A percentile compares a stretch with the other conserved stretches of the same genome.
phyloP scores from a whole-genome alignment of 345 rosid species.

The Syzygium aromaticum region DNA sequence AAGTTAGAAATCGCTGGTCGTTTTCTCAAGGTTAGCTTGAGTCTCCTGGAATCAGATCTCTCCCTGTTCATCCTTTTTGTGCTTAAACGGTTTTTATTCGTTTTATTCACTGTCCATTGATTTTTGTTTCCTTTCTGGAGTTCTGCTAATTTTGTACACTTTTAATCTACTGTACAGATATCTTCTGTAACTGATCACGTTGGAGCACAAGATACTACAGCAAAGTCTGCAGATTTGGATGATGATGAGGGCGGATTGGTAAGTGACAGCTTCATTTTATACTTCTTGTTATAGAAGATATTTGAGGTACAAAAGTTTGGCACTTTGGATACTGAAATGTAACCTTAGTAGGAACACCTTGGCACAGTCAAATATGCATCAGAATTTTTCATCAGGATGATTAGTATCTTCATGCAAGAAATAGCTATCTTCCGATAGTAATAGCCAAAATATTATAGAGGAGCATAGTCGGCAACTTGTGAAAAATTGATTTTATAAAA shows the following conservation, averaged over 20 bases:
- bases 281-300: not conserved
- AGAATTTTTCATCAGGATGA: not conserved
- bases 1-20: constrained; percentile 91
- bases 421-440: not conserved
- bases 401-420: not conserved
- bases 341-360: not conserved
- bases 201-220: constrained; percentile 55
- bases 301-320: not conserved
- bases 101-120: not conserved
- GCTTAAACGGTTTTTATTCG: not conserved
- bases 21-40: constrained; percentile 56
- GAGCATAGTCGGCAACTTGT: not conserved
- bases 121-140: not conserved
- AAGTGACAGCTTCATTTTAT: constrained; percentile 11
- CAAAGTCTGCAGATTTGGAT: constrained; percentile 89
- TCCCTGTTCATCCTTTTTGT: not conserved
- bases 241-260: constrained; percentile 98
- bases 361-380: not conserved
- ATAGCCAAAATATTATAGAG: not conserved
- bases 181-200: constrained; percentile 90
- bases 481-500: not conserved
- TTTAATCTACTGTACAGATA: constrained; percentile 30
- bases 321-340: not conserved
- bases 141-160: not conserved
- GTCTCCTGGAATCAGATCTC: not conserved